Evolutionary conservation across 2,329 filamentous ascomycete species (phyloP), one percentile per base, ranked within the genome.

Genomic region (Incumbomyces delicatus): DNA sequence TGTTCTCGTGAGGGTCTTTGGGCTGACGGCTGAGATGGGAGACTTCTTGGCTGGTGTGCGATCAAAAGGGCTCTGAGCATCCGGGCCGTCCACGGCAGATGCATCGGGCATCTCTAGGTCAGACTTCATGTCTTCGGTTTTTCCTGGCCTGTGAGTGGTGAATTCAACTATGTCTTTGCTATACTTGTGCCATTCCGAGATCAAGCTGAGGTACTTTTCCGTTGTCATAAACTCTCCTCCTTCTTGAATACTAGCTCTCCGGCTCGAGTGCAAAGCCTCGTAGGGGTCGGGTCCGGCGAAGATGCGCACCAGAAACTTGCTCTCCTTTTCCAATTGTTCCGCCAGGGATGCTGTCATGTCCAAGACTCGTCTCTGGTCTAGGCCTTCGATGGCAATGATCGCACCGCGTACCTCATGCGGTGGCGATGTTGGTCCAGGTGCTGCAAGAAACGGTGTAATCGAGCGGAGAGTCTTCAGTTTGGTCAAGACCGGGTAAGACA

Each of bases 331-430:
- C 38, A 82, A 63, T 35, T 67, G 68, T 48, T 66, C 70, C 48
- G 68, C 72, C 58, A 94, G 69, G 56, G 81, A 82, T 30, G 73
- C 71, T 46, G 83, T 75, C 16, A 95, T 77, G 14, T 77, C 74
- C 2, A 73, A 67, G 2, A 86, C 80, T 3, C 85, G 77, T 8
- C 76, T 71, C 1, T 68, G 63, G 48, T 82, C 76, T 14, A 83
- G 74, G 1, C 89, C 89, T 63, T 96, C 90, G 22, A 96, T 70
- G 0, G 86, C 83, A 51, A 96, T 81, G 32, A 95, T 76, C 0
- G 85, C 78, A 0, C 90, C 89, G n/a, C 88, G 77, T 6, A 71
- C 68, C 55, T 57, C 70, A 65, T 49, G 65, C 61, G 18, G 58
- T 44, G 44, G 64, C 47, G 57, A 62, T 55, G 31, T 57, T 44